Evolutionary conservation across 495 filamentous ascomycete species (phyloP).

Genomic region (Neurospora africana): DNA sequence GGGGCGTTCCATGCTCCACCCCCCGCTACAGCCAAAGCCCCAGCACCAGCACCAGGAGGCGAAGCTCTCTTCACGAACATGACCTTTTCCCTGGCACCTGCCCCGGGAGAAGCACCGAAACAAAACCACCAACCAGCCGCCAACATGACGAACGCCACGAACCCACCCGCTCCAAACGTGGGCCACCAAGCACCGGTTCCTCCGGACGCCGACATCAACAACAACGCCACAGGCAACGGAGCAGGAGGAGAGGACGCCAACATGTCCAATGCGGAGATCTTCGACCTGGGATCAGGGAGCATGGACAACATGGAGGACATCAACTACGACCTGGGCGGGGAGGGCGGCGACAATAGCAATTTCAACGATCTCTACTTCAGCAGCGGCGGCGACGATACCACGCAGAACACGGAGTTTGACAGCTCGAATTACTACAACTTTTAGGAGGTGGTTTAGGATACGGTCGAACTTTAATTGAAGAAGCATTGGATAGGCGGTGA

Average conservation of each 20-base stretch:
- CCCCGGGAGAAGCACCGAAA: constrained; percentile 14
- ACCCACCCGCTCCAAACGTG: constrained; percentile 1
- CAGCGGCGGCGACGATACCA: constrained; percentile 20
- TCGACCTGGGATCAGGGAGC: constrained; percentile 22
- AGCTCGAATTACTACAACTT: constrained; percentile 15
- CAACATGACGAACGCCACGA: not conserved
- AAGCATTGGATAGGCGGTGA: not conserved
- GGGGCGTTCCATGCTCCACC: constrained; percentile 5
- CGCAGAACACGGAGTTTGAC: constrained; percentile 26
- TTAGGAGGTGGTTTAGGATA: not conserved
- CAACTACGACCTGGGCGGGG: constrained; percentile 25
- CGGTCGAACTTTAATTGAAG: not conserved
- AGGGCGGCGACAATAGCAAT: constrained; percentile 23
- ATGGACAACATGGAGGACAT: constrained; percentile 25
- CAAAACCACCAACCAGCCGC: not conserved
- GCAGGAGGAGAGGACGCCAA: constrained; percentile 5
- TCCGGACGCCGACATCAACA: not conserved
- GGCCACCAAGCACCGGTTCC: not conserved
- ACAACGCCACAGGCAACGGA: constrained; percentile 2
- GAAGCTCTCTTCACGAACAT: constrained; percentile 32
- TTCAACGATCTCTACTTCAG: constrained; percentile 30
- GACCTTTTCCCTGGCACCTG: constrained; percentile 33
- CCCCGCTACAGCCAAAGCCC: constrained; percentile 2
- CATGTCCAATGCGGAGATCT: constrained; percentile 22
- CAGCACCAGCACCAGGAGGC: constrained; percentile 6